phyloP scores from a whole-genome alignment of 345 rosid species.

The Cardamine resedifolia region DNA sequence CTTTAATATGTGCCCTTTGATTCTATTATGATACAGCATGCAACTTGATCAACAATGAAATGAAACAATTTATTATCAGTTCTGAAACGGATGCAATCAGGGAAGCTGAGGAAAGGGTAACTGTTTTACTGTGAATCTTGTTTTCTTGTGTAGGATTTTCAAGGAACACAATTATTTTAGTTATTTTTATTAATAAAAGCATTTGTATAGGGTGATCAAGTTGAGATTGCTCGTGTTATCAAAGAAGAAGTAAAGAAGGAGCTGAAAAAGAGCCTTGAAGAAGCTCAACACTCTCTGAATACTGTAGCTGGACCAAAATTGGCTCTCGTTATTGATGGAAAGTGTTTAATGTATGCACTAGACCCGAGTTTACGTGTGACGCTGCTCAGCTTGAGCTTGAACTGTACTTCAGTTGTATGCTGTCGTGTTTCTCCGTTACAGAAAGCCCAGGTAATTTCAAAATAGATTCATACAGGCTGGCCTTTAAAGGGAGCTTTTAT shows the following conservation, averaged over 20 bases:
- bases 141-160: not conserved
- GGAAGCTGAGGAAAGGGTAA: constrained; percentile 91
- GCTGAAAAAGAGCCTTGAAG: constrained; percentile 77
- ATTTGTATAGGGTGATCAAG: constrained; percentile 76
- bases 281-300: constrained; percentile 64
- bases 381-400: constrained; percentile 91
- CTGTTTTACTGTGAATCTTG: constrained; percentile 11
- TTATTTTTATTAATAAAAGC: not conserved
- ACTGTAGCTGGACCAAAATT: constrained; percentile 73
- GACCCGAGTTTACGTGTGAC: constrained; percentile 83
- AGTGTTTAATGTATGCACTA: constrained; percentile 94
- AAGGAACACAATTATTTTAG: constrained; percentile 4
- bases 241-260: constrained; percentile 81
- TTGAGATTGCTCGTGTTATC: constrained; percentile 83
- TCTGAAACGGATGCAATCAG: constrained; percentile 91
- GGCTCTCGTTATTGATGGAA: constrained; percentile 90
- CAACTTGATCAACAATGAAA: constrained; percentile 91
- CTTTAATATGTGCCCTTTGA: constrained; percentile 20
- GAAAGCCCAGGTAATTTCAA: constrained; percentile 83
- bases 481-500: not conserved
- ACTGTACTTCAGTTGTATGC: constrained; percentile 95
- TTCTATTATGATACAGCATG: constrained; percentile 68
- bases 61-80: constrained; percentile 93
- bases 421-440: constrained; percentile 99
- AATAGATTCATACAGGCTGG: not conserved